These are phyloP conservation scores for Chiua virens DNA, from an alignment of 768 basidiomycete genomes.

Conservation along the genomic window DNA sequence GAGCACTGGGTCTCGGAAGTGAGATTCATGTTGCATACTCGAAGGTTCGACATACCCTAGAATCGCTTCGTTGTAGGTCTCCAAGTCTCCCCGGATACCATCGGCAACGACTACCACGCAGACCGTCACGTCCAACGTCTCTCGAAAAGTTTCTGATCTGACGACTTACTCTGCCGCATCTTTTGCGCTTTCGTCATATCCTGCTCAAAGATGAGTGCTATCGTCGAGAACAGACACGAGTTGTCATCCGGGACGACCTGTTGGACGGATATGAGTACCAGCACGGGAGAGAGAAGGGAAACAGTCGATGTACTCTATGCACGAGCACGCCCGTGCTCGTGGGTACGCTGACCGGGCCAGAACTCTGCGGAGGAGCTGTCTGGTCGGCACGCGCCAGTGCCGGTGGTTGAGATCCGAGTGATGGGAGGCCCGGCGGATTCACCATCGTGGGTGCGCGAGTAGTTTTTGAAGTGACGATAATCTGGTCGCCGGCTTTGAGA, in stretches of 20 bases:
- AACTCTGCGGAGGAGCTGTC: slow-evolving; percentile 12
- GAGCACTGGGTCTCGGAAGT: slow-evolving; percentile 39
- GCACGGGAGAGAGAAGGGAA: neutral
- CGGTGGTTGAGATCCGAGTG: slow-evolving; percentile 13
- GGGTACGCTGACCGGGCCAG: slow-evolving; percentile 57
- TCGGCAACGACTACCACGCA: slow-evolving; percentile 72
- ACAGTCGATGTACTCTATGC: slow-evolving; percentile 53
- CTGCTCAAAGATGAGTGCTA: slow-evolving; percentile 85
- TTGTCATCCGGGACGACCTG: slow-evolving; percentile 97
- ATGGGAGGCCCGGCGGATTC: slow-evolving; percentile 8
- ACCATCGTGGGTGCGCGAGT: slow-evolving; percentile 12
- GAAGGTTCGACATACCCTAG: slow-evolving; percentile 60
- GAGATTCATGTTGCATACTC: neutral
- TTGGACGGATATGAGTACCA: slow-evolving; percentile 1
- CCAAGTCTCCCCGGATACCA: slow-evolving; percentile 69
- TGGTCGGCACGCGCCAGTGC: slow-evolving; percentile 12
- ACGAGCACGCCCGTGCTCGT: slow-evolving; percentile 66
- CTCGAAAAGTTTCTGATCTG: neutral
- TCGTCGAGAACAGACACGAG: slow-evolving; percentile 88
- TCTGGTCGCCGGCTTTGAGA: slow-evolving; percentile 76
- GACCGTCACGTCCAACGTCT: slow-evolving; percentile 4
- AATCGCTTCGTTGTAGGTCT: slow-evolving; percentile 80
- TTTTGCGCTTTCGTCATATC: slow-evolving; percentile 65
- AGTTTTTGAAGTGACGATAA: slow-evolving; percentile 64
- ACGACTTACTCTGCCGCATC: slow-evolving; percentile 68